Percentiles rank a stretch among this genome's conserved stretches.
Conservation (phyloP, 2,329 filamentous ascomycete genomes). For the Epichloe festucae region DNA sequence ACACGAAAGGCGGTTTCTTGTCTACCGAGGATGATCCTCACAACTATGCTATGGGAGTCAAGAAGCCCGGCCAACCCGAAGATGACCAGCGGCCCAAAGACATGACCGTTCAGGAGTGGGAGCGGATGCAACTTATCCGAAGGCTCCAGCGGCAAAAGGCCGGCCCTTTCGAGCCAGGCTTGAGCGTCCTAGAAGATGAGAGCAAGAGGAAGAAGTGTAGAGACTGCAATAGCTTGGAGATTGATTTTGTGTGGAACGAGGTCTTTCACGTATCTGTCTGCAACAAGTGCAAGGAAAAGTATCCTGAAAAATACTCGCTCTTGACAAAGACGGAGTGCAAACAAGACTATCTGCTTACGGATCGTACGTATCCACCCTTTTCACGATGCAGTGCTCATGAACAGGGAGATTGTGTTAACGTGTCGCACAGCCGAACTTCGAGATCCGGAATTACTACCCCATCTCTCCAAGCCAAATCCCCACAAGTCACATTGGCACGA, state of each 20-base stretch:
- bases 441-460: slow-evolving; percentile 74
- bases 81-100: slow-evolving; percentile 59
- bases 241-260: slow-evolving; percentile 93
- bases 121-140: slow-evolving; percentile 62
- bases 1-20: slow-evolving; percentile 93
- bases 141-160: slow-evolving; percentile 60
- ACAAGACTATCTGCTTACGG: slow-evolving; percentile 90
- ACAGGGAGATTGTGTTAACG: neutral
- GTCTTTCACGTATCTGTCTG: slow-evolving; percentile 67
- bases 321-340: slow-evolving; percentile 93
- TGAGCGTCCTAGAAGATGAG: slow-evolving; percentile 59
- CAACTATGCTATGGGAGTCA: slow-evolving; percentile 55
- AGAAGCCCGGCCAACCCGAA: slow-evolving; percentile 22
- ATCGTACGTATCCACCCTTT: slow-evolving; percentile 45
- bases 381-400: neutral
- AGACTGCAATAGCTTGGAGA: slow-evolving; percentile 74
- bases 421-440: slow-evolving; percentile 63
- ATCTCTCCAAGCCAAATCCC: slow-evolving; percentile 80
- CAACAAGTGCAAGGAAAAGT: slow-evolving; percentile 73
- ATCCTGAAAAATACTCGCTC: slow-evolving; percentile 84
- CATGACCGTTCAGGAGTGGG: slow-evolving; percentile 90
- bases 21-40: slow-evolving; percentile 83
- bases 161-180: slow-evolving; percentile 77
- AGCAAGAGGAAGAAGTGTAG: slow-evolving; percentile 60
- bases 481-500: slow-evolving; percentile 95